Conservation (phyloP, 495 filamentous ascomycete genomes). For the Annulohypoxylon stygium region DNA sequence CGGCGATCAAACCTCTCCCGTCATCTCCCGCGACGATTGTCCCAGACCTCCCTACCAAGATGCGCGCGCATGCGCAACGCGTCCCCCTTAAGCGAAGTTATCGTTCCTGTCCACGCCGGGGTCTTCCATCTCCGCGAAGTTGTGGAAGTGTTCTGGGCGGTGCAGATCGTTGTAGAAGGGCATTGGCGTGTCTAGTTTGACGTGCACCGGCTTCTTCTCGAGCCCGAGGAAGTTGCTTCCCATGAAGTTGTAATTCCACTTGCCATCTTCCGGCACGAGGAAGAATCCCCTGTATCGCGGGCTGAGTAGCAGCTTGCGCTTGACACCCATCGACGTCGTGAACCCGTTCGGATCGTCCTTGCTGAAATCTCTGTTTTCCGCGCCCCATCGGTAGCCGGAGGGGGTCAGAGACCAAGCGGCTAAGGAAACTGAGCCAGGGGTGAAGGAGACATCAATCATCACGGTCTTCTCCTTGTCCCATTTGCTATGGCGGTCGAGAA, state of each 20-base stretch:
- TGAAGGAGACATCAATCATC: conserved; percentile 97
- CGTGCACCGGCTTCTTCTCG: conserved; percentile 90
- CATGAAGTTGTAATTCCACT: conserved; percentile 99
- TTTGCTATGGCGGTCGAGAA: conserved; percentile 83
- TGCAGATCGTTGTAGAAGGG: conserved; percentile 95
- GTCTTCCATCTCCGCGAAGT: conserved; percentile 91
- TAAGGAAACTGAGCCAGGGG: conserved; percentile 96
- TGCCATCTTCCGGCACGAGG: conserved; percentile 88
- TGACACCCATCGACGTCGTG: conserved; percentile 90
- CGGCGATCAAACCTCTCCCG: conserved; percentile 2
- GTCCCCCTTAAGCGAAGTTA: conserved; percentile 77
- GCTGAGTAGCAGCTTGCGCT: conserved; percentile 91
- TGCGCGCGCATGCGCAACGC: neutral
- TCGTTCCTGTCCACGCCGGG: conserved; percentile 88
- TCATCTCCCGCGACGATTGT: neutral
- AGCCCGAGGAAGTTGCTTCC: conserved; percentile 85
- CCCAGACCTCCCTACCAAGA: neutral
- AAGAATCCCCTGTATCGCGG: conserved; percentile 96
- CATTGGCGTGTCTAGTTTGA: conserved; percentile 92
- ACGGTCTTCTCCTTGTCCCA: conserved; percentile 95
- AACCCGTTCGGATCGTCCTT: conserved; percentile 96
- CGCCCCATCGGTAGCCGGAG: conserved; percentile 95
- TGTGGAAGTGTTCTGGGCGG: conserved; percentile 93
- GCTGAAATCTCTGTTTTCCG: conserved; percentile 90
- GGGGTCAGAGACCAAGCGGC: conserved; percentile 93